Base-by-base conservation (phyloP, 208 protist genomes). In the Trypanosoma caninum region DNA sequence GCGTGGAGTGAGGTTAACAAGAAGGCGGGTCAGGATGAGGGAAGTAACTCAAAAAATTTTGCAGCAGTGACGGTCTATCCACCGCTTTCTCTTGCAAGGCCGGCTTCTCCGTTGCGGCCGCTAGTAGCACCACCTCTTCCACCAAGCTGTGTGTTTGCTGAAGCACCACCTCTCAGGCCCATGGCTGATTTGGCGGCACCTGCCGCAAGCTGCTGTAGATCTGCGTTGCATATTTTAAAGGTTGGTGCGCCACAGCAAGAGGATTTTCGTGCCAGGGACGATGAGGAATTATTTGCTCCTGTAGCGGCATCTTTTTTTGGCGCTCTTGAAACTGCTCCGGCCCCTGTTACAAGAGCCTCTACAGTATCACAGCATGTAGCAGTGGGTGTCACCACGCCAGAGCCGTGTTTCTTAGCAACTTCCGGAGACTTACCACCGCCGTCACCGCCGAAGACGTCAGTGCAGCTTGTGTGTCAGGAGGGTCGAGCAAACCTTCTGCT, bases 41-140 rank as follows among this genome's bases (percentile, higher is more conserved):
- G 55, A 60, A n/a, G 16, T 8, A 28, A 18, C 20, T 22, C 30
- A 2, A n/a, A 38, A 6, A 52, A 27, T 44, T 46, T 33, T 16
- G n/a, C 3, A 31, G 41, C 10, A 6, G 13, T 3, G 51, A 27
- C 42, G 28, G 46, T 6, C 5, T 28, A 3, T 37, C 31, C 41
- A 30, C 18, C 11, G 52, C 40, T 30, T 28, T 65, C 69, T 46
- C 59, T 77, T 31, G 13, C 23, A 33, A 54, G 37, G 51, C 30
- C 35, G 53, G 31, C 7, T n/a, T 31, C 53, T 14, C 66, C 57
- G 6, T 27, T 23, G 41, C 62, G 56, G 14, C 37, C 54, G 11
- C 47, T 84, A 9, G 53, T 50, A 6, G 72, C 68, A 20, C 86
- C 86, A 3, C 47, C 77, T 18, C 50, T 93, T 31, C 86, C 86